phyloP scores from a whole-genome alignment of 2,329 filamentous ascomycete genomes.

The Talaromyces sp. region DNA sequence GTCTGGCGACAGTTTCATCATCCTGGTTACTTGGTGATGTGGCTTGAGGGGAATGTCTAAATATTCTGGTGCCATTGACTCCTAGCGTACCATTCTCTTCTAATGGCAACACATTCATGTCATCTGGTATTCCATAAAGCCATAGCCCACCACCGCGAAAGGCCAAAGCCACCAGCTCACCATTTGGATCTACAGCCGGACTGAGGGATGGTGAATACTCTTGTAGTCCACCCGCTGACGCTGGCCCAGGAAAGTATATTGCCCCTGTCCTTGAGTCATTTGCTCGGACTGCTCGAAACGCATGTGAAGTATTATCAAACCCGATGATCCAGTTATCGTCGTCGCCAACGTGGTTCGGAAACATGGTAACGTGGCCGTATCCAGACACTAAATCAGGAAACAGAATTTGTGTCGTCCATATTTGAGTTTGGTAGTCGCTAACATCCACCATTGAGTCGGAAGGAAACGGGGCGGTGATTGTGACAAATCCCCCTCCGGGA shows the following conservation, averaged over 20 bases:
- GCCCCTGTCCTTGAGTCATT: conserved; percentile 71
- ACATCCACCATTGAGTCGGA: conserved; percentile 52
- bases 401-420: conserved; percentile 82
- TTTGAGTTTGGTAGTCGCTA: conserved; percentile 60
- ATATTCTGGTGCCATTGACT: background rate
- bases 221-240: conserved; percentile 39
- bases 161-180: conserved; percentile 67
- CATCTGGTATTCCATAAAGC: conserved; percentile 72
- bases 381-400: conserved; percentile 76
- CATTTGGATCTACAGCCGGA: conserved; percentile 62
- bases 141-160: conserved; percentile 69
- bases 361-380: conserved; percentile 69
- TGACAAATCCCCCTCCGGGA: conserved; percentile 63
- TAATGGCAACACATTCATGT: conserved; percentile 53
- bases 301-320: conserved; percentile 70
- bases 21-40: conserved; percentile 6
- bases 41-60: conserved; percentile 14
- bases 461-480: conserved; percentile 74
- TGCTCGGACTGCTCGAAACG: conserved; percentile 69
- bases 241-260: conserved; percentile 71
- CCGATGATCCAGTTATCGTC: conserved; percentile 73
- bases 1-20: conserved; percentile 6
- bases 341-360: conserved; percentile 45
- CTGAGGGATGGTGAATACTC: conserved; percentile 63
- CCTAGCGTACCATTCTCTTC: background rate